Percentiles rank a stretch among this genome's conserved stretches.
Evolutionary conservation across 352 stramenopile species (phyloP).

Genomic region (Phytophthora fragariae): DNA sequence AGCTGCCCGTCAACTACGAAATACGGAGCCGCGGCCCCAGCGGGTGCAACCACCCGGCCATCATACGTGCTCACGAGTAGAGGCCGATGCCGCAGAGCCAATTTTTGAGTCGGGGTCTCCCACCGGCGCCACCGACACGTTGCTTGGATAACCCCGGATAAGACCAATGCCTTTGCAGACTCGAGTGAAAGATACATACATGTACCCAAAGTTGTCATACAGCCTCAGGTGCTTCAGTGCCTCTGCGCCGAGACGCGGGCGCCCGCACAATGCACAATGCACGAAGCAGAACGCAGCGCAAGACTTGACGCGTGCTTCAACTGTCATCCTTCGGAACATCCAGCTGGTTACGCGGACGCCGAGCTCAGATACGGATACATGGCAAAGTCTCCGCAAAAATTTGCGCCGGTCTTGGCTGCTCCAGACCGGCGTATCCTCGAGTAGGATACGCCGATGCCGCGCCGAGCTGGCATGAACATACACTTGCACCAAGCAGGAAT

Average conservation of each 20-base stretch:
- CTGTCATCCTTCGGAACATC: conserved; percentile 1
- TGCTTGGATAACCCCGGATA: conserved; percentile 15
- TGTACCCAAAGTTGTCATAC: background rate
- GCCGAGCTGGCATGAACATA: background rate
- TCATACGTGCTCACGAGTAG: background rate
- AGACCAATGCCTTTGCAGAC: conserved; percentile 8
- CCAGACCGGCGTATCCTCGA: conserved; percentile 22
- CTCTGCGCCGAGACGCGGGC: background rate
- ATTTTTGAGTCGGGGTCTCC: background rate
- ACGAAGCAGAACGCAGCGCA: no score
- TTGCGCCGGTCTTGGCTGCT: conserved; percentile 2
- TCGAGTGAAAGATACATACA: conserved; percentile 11
- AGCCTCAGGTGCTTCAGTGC: background rate
- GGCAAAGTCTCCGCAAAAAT: conserved; percentile 8
- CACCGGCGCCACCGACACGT: background rate
- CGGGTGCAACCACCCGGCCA: conserved; percentile 1
- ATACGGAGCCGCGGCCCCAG: background rate
- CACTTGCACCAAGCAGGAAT: background rate
- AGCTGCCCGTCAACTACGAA: background rate
- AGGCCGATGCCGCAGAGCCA: background rate
- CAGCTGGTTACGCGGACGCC: conserved; percentile 13
- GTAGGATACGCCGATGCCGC: no score
- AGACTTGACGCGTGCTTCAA: conserved; percentile 9
- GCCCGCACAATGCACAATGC: background rate
- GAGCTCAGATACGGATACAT: conserved; percentile 4